These are phyloP conservation scores for Tephrocybe sp. DNA, from an alignment of 768 basidiomycete species.

Conservation along the genomic window DNA sequence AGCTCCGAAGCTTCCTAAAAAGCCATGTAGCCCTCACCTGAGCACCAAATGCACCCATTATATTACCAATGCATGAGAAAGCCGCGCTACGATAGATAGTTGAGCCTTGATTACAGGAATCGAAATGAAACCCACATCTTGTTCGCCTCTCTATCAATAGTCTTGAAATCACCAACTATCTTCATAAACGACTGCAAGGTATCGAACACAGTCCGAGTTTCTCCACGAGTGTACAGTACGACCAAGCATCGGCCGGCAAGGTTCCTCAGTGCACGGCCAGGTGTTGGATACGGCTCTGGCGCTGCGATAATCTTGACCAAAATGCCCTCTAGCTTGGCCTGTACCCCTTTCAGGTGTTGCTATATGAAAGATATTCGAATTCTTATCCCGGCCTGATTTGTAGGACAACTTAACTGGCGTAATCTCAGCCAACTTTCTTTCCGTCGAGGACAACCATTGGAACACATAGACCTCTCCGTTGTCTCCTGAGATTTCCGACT, in stretches of 20 bases:
- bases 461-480: constrained; percentile 83
- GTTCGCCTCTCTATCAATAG: constrained; percentile 56
- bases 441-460: constrained; percentile 74
- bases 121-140: constrained; percentile 55
- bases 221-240: constrained; percentile 72
- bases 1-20: neutral
- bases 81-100: constrained; percentile 56
- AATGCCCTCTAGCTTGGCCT: constrained; percentile 58
- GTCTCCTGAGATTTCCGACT: constrained; percentile 72
- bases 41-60: constrained; percentile 82
- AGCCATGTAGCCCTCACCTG: constrained; percentile 53
- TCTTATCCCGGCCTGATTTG: neutral
- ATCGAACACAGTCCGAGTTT: constrained; percentile 85
- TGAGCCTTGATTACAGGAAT: constrained; percentile 7
- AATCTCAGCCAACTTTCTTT: constrained; percentile 53
- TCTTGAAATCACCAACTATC: constrained; percentile 71
- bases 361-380: constrained; percentile 24
- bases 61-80: constrained; percentile 83
- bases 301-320: constrained; percentile 70
- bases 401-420: constrained; percentile 48
- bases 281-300: constrained; percentile 68
- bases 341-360: constrained; percentile 67
- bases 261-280: constrained; percentile 84
- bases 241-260: constrained; percentile 78
- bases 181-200: constrained; percentile 77